Base-by-base conservation (phyloP, 305 asterid species). In the Coffea humblotiana region DNA sequence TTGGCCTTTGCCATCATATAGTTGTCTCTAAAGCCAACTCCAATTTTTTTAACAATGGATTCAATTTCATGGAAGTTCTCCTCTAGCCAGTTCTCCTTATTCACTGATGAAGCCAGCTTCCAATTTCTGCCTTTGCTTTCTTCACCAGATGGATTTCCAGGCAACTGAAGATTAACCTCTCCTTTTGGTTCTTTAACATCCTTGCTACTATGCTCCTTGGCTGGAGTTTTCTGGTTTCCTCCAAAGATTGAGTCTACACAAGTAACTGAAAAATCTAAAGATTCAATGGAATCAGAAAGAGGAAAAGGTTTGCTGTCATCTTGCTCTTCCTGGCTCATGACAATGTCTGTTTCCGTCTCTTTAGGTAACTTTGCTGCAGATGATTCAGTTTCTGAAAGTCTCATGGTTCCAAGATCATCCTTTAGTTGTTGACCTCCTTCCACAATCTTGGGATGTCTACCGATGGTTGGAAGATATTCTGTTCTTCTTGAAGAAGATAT, bases 61-160 rank as follows among this genome's bases (percentile, higher is more conserved):
- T 92, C 99, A 82, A 94, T 82, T 87, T 92, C 97, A 77, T 89
- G 91, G 85, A 89, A 94, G 80, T 96, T 94, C 84, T 93, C 89
- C 78, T 92, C 96, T 69, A 93, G 78, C 99, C 99, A 96, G 82
- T 86, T 94, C 74, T 84, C 93, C 52, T 85, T 85, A 61, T 78
- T 86, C 63, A 64, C 86, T 27, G 89, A 77, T 52, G 84, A 78
- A 43, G 86, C 80, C 77, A 74, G 74, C 76, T 85, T 93, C 54
- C 75, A 80, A 67, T 80, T 84, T 76, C 70, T 70, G 72, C 78
- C 85, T 81, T 79, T 84, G 58, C 51, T 84, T 66, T 87, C 88
- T 82, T 85, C 69, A 76, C 71, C 71, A 21, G 18, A 64, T 75
- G 83, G 66, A 82, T 81, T 78, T 74, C 75, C 83, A 80, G 90